phyloP scores from a whole-genome alignment of 129 eudicot species.

The Arctium lappa region DNA sequence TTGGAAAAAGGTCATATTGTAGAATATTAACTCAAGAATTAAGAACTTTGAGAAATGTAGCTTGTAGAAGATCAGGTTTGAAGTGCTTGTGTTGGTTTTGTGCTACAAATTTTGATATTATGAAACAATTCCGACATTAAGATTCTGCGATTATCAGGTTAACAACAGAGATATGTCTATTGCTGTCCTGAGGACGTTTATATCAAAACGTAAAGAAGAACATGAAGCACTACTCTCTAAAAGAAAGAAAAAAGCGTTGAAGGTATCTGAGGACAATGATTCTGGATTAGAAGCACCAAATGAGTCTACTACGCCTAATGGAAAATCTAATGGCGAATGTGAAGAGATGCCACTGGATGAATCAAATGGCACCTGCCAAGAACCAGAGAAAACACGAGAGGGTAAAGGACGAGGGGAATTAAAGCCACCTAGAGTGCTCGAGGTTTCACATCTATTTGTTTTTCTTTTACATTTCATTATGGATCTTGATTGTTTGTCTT shows the following conservation, averaged over 20 bases:
- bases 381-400: constrained; percentile 42
- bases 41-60: neutral
- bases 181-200: constrained; percentile 89
- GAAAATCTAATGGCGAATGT: constrained; percentile 51
- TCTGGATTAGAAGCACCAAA: constrained; percentile 35
- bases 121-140: neutral
- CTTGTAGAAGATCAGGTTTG: neutral
- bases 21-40: neutral
- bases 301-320: constrained; percentile 37
- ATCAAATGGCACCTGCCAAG: constrained; percentile 36
- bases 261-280: constrained; percentile 35
- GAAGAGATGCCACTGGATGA: constrained; percentile 41
- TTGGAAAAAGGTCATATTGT: neutral
- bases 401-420: constrained; percentile 51
- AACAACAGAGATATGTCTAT: constrained; percentile 95
- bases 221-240: constrained; percentile 53
- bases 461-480: neutral
- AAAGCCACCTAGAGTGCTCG: constrained; percentile 92
- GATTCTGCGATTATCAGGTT: constrained; percentile 45
- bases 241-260: constrained; percentile 44
- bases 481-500: neutral
- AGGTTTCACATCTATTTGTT: constrained; percentile 43
- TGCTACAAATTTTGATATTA: neutral
- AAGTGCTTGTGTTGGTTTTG: neutral
- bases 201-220: constrained; percentile 78